Conservation (phyloP, 208 protist genomes). For the Trichomonas vaginalis region DNA sequence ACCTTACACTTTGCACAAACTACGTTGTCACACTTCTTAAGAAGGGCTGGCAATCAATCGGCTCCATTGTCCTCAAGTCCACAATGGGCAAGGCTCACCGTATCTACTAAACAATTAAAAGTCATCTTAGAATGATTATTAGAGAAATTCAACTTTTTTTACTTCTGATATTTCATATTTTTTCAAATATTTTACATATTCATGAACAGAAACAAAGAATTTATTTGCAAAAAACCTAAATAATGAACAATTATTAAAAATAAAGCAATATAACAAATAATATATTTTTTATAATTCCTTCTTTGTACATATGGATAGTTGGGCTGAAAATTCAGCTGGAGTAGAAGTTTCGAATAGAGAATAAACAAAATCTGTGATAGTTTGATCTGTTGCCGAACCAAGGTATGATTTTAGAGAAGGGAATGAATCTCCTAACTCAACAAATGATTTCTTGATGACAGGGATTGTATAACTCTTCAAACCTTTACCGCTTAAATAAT, state of each 20-base stretch:
- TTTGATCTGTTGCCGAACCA: not conserved
- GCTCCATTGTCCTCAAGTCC: constrained; percentile 91
- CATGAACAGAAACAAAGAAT: too few relatives aligned
- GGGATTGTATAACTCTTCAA: not conserved
- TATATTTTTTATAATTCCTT: too few relatives aligned
- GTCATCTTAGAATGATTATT: too few relatives aligned
- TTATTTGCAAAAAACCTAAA: too few relatives aligned
- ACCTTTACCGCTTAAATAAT: not conserved
- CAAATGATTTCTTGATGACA: not conserved
- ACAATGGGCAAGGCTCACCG: constrained; percentile 89
- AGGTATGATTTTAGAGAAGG: not conserved
- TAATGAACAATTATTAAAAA: too few relatives aligned
- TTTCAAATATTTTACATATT: too few relatives aligned
- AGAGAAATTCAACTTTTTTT: too few relatives aligned
- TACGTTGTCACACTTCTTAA: constrained; percentile 97
- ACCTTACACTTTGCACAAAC: constrained; percentile 69
- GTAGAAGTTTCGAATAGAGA: too few relatives aligned
- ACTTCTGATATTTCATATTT: too few relatives aligned
- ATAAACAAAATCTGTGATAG: not conserved
- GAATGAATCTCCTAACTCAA: not conserved
- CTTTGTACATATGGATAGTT: too few relatives aligned
- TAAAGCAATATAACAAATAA: too few relatives aligned
- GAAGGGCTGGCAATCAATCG: constrained; percentile 99
- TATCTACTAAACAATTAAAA: constrained; percentile 60
- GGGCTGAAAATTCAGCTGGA: too few relatives aligned